Conservation (phyloP, 768 basidiomycete species). For the Tulasnella sp. region DNA sequence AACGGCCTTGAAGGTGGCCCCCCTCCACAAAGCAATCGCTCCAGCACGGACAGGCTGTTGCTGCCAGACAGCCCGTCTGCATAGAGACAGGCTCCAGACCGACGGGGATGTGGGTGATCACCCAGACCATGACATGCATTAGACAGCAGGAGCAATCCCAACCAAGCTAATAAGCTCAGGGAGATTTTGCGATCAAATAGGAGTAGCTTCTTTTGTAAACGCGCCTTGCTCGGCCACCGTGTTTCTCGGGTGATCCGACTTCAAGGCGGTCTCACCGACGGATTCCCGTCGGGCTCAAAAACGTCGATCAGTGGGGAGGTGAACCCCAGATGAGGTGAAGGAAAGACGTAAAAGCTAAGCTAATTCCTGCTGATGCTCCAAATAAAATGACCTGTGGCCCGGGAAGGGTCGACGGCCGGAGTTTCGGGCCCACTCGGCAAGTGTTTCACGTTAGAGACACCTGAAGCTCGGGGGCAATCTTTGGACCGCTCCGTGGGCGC, state of each 20-base stretch:
- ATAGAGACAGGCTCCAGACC: not conserved
- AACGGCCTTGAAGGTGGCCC: not conserved
- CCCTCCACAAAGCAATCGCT: not conserved
- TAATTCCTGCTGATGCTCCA: not conserved
- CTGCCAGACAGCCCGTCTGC: not conserved
- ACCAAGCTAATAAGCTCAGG: not conserved
- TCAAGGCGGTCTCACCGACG: not conserved
- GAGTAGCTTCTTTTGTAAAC: not conserved
- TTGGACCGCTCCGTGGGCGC: not conserved
- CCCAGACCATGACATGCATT: not conserved
- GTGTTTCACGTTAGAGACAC: not conserved
- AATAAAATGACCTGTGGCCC: constrained; percentile 10
- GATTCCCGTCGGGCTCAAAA: not conserved
- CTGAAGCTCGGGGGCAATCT: not conserved
- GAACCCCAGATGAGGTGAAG: not conserved
- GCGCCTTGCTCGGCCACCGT: not conserved
- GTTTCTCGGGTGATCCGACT: not conserved
- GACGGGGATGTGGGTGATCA: not conserved
- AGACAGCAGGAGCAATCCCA: not conserved
- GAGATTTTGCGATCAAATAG: not conserved
- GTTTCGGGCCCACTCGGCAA: not conserved
- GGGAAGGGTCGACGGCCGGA: not conserved
- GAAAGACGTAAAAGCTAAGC: not conserved
- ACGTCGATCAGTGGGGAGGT: not conserved
- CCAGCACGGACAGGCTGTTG: not conserved